A percentile compares a stretch with the other conserved stretches of the same genome.
These are phyloP conservation scores for Tripidium arundinaceum DNA, from an alignment of 202 grass and related monocot species.

Conservation along the genomic window DNA sequence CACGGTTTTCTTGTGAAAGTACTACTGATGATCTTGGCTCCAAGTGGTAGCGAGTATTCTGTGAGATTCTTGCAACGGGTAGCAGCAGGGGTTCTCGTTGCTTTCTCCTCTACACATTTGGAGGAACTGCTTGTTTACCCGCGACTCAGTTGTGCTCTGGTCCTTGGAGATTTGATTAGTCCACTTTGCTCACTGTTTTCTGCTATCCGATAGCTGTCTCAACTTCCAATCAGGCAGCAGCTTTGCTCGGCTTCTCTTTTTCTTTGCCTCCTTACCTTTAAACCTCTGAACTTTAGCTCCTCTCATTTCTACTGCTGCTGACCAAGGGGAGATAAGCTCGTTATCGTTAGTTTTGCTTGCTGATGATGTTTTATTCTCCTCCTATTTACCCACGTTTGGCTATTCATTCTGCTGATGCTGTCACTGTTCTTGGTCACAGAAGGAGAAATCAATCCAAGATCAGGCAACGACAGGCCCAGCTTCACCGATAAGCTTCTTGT, in stretches of 20 bases:
- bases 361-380: not conserved
- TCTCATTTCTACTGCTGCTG: not conserved
- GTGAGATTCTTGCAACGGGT: conserved; percentile 13
- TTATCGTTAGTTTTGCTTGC: not conserved
- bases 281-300: not conserved
- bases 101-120: not conserved
- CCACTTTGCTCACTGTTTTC: conserved; percentile 2
- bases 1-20: not conserved
- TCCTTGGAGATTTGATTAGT: not conserved
- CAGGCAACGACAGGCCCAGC: not conserved
- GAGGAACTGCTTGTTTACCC: conserved; percentile 2
- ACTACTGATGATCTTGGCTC: not conserved
- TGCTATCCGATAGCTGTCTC: conserved; percentile 6
- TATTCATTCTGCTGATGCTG: not conserved
- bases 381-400: not conserved
- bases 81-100: not conserved
- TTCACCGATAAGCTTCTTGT: not conserved
- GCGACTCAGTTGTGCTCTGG: not conserved
- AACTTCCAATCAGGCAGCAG: not conserved
- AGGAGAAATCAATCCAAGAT: not conserved
- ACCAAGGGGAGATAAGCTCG: not conserved
- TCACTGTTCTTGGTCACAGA: conserved; percentile 10
- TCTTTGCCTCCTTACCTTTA: not conserved
- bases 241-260: conserved; percentile 21
- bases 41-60: not conserved